Evolutionary conservation across 1,284 basidiomycete species (phyloP).

Genomic region (Leccinum griseonigrum): DNA sequence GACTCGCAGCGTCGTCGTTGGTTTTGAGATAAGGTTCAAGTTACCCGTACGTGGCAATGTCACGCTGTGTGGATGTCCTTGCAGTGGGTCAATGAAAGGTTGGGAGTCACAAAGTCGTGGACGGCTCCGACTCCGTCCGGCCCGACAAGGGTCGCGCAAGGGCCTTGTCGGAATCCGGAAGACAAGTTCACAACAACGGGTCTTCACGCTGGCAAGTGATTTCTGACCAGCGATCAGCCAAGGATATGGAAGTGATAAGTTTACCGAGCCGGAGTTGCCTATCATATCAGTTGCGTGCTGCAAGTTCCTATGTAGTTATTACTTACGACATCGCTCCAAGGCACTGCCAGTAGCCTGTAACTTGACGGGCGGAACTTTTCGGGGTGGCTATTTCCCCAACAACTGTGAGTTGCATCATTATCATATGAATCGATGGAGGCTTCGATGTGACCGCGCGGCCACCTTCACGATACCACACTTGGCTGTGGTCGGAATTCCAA

Average conservation of each 20-base stretch:
- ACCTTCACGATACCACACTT: neutral
- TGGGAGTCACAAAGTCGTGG: neutral
- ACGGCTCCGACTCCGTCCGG: neutral
- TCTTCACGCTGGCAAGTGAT: neutral
- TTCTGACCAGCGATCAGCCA: neutral
- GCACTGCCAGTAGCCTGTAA: slow-evolving; percentile 3
- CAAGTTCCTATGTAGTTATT: neutral
- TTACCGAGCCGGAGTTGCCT: neutral
- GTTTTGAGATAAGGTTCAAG: neutral
- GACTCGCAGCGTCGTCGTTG: slow-evolving; percentile 14
- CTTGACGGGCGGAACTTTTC: slow-evolving; percentile 6
- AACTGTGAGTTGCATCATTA: slow-evolving; percentile 1
- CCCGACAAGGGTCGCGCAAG: slow-evolving; percentile 2
- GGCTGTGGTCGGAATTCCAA: slow-evolving; percentile 6
- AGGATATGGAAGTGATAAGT: neutral
- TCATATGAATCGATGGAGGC: neutral
- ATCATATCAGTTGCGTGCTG: neutral
- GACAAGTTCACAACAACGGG: neutral
- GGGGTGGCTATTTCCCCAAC: slow-evolving; percentile 12
- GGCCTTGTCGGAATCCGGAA: slow-evolving; percentile 6
- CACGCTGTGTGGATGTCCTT: neutral
- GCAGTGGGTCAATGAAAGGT: neutral
- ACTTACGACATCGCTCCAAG: slow-evolving; percentile 13
- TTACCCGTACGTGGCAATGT: neutral
- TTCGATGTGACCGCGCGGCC: neutral